These are phyloP conservation scores for Cucurbita argyrosperma DNA, from an alignment of 306 rosid species.

Conservation along the genomic window DNA sequence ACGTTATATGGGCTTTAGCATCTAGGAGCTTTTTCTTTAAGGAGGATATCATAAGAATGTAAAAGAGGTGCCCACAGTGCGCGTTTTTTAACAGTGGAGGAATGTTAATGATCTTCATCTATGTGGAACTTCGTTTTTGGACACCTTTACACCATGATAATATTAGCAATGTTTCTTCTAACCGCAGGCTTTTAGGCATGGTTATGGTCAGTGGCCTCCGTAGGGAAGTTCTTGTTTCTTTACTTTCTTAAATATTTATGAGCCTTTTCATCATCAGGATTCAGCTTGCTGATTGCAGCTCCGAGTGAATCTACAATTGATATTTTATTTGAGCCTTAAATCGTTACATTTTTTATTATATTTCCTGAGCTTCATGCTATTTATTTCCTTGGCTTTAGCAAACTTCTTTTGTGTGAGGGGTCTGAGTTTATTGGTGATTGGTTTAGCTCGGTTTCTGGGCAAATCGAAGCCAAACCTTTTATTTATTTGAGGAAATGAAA, in stretches of 20 bases:
- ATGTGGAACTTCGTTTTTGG: too few relatives aligned
- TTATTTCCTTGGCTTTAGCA: too few relatives aligned
- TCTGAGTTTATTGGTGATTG: neutral
- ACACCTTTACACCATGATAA: too few relatives aligned
- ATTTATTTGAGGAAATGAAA: neutral
- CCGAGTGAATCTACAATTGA: too few relatives aligned
- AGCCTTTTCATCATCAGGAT: too few relatives aligned
- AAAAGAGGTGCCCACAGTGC: neutral
- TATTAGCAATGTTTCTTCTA: neutral
- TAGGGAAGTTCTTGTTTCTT: neutral
- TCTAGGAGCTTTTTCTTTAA: neutral
- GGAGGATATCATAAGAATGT: neutral
- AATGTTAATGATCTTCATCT: too few relatives aligned
- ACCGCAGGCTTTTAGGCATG: neutral
- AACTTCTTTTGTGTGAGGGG: neutral
- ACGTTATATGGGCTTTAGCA: neutral
- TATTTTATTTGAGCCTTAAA: too few relatives aligned
- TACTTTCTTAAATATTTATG: too few relatives aligned
- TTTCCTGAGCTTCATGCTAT: too few relatives aligned
- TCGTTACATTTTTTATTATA: too few relatives aligned
- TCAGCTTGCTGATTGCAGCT: too few relatives aligned
- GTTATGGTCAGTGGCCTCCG: neutral
- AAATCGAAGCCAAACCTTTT: neutral
- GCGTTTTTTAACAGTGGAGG: too few relatives aligned
- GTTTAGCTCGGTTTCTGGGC: neutral